phyloP scores from a whole-genome alignment of 805 yeast species.

The Nakazawaea ernobii region DNA sequence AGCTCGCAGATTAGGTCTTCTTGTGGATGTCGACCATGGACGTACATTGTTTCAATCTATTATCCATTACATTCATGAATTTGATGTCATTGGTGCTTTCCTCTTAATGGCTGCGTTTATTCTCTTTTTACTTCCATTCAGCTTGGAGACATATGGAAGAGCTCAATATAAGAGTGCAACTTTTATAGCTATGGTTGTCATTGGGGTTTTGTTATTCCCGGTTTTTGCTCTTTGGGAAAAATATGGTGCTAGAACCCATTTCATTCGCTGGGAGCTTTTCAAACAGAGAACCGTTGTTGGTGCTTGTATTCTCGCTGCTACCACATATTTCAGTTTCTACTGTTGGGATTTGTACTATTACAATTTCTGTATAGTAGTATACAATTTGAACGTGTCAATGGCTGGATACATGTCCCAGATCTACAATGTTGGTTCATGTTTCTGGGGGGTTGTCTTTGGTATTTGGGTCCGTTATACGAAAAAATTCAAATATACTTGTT shows the following conservation, averaged over 20 bases:
- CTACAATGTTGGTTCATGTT: conserved; percentile 20
- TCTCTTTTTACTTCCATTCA: conserved; percentile 31
- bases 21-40: conserved; percentile 12
- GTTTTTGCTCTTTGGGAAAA: conserved; percentile 30
- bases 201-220: conserved; percentile 32
- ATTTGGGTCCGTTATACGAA: conserved; percentile 16
- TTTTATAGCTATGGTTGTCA: conserved; percentile 37
- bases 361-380: conserved; percentile 18
- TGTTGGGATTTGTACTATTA: conserved; percentile 20
- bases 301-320: conserved; percentile 17
- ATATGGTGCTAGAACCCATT: conserved; percentile 20
- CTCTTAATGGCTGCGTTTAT: conserved; percentile 28
- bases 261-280: conserved; percentile 21
- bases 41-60: conserved; percentile 16
- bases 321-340: conserved; percentile 17
- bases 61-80: conserved; percentile 23
- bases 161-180: conserved; percentile 31
- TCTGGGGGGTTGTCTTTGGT: conserved; percentile 19
- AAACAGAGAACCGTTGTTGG: conserved; percentile 22
- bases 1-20: conserved; percentile 22
- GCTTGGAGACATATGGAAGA: conserved; percentile 24
- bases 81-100: conserved; percentile 30
- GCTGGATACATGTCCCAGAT: conserved; percentile 22
- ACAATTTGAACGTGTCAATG: conserved; percentile 15
- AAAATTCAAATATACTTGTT: conserved; percentile 18